These are phyloP conservation scores for Sanghuangporus baumii DNA, from an alignment of 1,284 basidiomycete genomes.

Conservation along the genomic window DNA sequence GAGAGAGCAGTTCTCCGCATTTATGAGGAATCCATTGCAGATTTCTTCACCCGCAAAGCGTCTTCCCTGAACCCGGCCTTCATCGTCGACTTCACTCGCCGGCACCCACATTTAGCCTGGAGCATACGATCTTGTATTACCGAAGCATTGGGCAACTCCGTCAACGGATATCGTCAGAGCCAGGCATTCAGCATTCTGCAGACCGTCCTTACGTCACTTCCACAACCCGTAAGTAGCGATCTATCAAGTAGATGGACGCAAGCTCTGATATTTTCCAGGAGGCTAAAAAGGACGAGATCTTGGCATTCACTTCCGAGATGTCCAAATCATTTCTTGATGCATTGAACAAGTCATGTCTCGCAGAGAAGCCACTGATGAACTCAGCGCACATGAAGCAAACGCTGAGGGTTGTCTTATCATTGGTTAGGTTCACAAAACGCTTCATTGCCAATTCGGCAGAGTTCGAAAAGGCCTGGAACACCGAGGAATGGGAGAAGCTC, in stretches of 20 bases:
- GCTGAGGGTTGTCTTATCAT: constrained; percentile 65
- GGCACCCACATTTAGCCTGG: constrained; percentile 70
- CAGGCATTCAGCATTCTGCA: constrained; percentile 77
- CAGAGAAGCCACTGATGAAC: constrained; percentile 45
- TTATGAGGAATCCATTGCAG: constrained; percentile 68
- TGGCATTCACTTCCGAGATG: constrained; percentile 47
- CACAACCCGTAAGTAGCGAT: constrained; percentile 13
- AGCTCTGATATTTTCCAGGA: constrained; percentile 16
- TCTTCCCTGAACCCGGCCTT: constrained; percentile 73
- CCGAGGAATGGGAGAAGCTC: constrained; percentile 36
- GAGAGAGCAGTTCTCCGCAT: constrained; percentile 41
- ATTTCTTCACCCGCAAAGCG: constrained; percentile 80
- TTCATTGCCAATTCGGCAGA: constrained; percentile 27
- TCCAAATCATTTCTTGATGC: constrained; percentile 46
- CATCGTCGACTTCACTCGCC: constrained; percentile 74
- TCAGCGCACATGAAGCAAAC: constrained; percentile 75
- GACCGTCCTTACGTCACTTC: constrained; percentile 49
- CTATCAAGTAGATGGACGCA: neutral
- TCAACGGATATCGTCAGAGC: constrained; percentile 70
- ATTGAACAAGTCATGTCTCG: constrained; percentile 43
- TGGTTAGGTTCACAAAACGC: constrained; percentile 59
- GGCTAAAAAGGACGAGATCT: constrained; percentile 33
- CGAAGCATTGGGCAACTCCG: constrained; percentile 47
- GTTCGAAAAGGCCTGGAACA: constrained; percentile 36
- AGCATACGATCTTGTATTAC: constrained; percentile 54